Base-by-base conservation (phyloP, 75 land plant genomes). In the Cupressus sempervirens region DNA sequence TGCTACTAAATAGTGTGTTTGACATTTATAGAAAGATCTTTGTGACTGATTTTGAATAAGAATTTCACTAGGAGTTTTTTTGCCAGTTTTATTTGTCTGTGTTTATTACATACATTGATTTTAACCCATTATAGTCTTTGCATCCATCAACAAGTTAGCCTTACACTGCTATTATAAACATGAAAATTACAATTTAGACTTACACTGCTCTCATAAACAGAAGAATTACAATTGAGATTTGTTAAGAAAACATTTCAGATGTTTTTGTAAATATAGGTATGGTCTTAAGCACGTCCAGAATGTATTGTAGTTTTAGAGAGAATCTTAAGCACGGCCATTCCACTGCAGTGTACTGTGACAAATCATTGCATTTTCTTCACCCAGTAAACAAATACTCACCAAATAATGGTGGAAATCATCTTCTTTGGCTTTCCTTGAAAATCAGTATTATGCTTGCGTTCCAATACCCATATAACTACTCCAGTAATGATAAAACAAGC, bases 361-460 rank as follows among this genome's bases (percentile, higher is more conserved):
- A 50, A 62, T 62, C 26, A 23, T 72, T 72, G 74, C 35, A 72
- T 29, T 72, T 72, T 72, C 3, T 32, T n/a, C 81, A 43, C 73
- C 30, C 35, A 1, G 80, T 12, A 70, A 80, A 43, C 43, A 43
- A 80, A 80, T 20, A 29, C 81, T 1, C 26, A 80, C 48, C 48
- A 80, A n/a, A 90, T 80, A 34, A 85, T 86, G 46, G 91, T 90
- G 36, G 84, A 90, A 32, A 88, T 29, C 41, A 84, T 86, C 68
- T 90, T 90, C 86, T 86, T 90, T 16, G 90, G 91, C 73, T 88
- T 87, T 35, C 91, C 91, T 70, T 84, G 90, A 75, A 90, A 90
- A 80, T 90, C 90, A 0, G 74, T 75, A 32, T 90, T 90, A 81
- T 90, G 88, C 86, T 83, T 89, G 76, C 86, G 91, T 79, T 90